Conservation (phyloP, 1,284 basidiomycete genomes). For the Melampsora americana region DNA sequence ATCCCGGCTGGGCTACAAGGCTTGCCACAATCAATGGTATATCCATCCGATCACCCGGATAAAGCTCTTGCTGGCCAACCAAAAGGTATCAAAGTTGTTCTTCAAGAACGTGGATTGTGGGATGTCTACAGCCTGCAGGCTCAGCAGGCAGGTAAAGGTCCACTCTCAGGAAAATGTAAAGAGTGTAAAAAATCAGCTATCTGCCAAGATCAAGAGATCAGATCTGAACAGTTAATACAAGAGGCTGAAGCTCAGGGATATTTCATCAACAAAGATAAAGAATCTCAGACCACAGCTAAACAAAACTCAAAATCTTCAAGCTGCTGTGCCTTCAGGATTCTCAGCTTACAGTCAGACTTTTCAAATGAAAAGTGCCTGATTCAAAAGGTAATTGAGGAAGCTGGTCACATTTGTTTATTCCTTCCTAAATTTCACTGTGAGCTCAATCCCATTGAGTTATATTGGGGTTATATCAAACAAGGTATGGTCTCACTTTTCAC, state of each 20-base stretch:
- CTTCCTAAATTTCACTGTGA: slow-evolving; percentile 1
- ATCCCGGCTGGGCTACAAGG: slow-evolving; percentile 7
- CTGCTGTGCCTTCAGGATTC: neutral
- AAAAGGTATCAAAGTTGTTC: slow-evolving; percentile 14
- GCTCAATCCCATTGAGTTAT: slow-evolving; percentile 25
- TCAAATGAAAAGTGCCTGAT: too few relatives aligned
- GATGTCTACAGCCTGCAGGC: neutral
- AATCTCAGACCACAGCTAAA: neutral
- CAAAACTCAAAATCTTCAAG: neutral
- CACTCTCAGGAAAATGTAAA: neutral
- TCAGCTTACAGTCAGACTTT: neutral
- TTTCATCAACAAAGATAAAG: slow-evolving; percentile 8
- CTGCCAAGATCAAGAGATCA: neutral
- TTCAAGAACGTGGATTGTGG: slow-evolving; percentile 11
- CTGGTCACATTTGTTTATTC: too few relatives aligned
- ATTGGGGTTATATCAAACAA: slow-evolving; percentile 22
- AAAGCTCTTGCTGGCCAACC: neutral
- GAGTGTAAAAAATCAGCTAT: neutral
- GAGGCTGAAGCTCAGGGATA: slow-evolving; percentile 13
- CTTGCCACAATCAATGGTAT: neutral
- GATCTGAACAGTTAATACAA: neutral
- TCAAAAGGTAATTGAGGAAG: too few relatives aligned
- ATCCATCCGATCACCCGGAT: neutral
- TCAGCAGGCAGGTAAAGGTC: neutral
- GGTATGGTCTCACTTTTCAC: neutral